Conservation (phyloP, 148 eudicot species). For the Simmondsia chinensis region DNA sequence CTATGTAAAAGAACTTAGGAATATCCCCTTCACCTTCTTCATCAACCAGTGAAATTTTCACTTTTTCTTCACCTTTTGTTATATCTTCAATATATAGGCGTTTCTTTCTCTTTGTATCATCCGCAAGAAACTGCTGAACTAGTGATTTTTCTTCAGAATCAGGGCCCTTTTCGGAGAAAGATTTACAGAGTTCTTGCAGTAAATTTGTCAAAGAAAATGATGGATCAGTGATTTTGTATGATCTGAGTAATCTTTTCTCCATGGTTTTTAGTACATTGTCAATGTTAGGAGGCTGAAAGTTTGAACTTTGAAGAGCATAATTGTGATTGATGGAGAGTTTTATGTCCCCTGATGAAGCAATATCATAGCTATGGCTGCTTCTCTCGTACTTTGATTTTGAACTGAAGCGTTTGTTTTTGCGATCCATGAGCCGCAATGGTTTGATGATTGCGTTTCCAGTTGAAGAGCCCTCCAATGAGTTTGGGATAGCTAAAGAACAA, state of each 20-base stretch:
- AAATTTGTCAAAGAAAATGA: constrained; percentile 24
- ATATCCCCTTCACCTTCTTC: constrained; percentile 20
- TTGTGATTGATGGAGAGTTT: constrained; percentile 28
- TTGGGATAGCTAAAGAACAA: constrained; percentile 15
- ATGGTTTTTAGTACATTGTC: constrained; percentile 33
- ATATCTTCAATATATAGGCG: constrained; percentile 29
- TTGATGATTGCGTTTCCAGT: constrained; percentile 9
- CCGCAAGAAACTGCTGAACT: constrained; percentile 3
- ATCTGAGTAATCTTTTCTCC: constrained; percentile 33
- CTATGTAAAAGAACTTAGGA: constrained; percentile 43
- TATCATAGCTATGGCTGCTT: constrained; percentile 19
- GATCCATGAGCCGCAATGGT: constrained; percentile 9
- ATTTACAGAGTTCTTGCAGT: constrained; percentile 40
- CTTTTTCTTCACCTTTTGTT: constrained; percentile 47
- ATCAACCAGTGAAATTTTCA: constrained; percentile 42
- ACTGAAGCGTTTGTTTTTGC: constrained; percentile 10
- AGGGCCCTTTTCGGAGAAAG: constrained; percentile 15
- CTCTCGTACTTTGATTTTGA: constrained; percentile 8
- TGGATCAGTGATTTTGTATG: constrained; percentile 17
- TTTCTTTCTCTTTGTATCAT: constrained; percentile 5
- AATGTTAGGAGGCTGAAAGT: constrained; percentile 14
- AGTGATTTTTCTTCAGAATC: constrained; percentile 4
- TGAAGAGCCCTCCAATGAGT: constrained; percentile 26
- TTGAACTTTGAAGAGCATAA: constrained; percentile 1
- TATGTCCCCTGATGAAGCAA: constrained; percentile 56